Conservation (phyloP, 140 eudicot genomes). For the Senecio squalidus region DNA sequence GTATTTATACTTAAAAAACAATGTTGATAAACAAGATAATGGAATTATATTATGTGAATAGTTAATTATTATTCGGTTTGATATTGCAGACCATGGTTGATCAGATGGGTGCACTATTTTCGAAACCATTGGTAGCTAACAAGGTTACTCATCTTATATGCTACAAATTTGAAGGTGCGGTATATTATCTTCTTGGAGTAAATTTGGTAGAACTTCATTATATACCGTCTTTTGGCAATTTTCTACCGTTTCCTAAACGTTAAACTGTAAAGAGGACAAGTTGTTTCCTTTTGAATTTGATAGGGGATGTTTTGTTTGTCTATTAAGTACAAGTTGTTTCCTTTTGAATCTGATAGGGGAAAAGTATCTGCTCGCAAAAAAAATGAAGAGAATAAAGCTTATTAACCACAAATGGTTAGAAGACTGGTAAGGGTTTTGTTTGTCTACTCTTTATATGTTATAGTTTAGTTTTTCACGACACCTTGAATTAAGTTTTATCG, state of each 20-base stretch:
- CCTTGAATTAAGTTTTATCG: background rate
- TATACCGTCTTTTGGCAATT: background rate
- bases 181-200: background rate
- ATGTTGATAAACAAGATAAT: background rate
- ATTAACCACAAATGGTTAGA: constrained; percentile 89
- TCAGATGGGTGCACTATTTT: constrained; percentile 85
- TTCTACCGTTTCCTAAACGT: background rate
- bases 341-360: constrained; percentile 40
- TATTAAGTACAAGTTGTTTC: constrained; percentile 6
- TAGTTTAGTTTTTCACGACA: background rate
- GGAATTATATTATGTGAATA: constrained; percentile 14
- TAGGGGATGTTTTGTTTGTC: constrained; percentile 6
- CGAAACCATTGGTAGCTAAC: constrained; percentile 79
- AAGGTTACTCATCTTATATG: constrained; percentile 94
- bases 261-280: background rate
- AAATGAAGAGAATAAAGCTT: constrained; percentile 65
- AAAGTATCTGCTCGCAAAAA: constrained; percentile 89
- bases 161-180: constrained; percentile 93
- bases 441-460: background rate
- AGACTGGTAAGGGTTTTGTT: constrained; percentile 55
- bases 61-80: background rate
- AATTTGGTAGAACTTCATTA: background rate
- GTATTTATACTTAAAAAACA: constrained; percentile 29
- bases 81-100: constrained; percentile 63
- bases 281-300: background rate